phyloP scores from a whole-genome alignment of 169 alveolate species.

The Eimeria sp. region DNA sequence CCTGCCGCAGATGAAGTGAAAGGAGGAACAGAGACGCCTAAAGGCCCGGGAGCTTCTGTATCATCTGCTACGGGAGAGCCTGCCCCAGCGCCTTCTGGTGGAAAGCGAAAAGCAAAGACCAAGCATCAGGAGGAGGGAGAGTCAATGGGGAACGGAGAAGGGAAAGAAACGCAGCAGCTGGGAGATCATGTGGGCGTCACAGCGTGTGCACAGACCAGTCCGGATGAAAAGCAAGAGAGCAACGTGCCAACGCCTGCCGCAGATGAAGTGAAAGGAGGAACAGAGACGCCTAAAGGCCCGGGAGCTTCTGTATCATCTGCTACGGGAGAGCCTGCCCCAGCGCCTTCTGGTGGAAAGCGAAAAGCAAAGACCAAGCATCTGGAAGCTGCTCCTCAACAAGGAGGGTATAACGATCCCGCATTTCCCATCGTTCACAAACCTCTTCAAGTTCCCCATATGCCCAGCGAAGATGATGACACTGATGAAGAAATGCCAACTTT shows the following conservation, averaged over 20 bases:
- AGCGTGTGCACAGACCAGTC: neutral
- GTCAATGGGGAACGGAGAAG: too few relatives aligned
- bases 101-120: constrained; percentile 17
- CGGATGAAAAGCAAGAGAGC: neutral
- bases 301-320: neutral
- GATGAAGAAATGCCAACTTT: neutral
- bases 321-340: neutral
- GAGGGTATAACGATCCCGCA: too few relatives aligned
- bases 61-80: neutral
- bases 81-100: neutral
- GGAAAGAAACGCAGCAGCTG: too few relatives aligned
- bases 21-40: neutral
- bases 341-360: neutral
- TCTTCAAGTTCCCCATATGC: neutral
- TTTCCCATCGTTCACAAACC: too few relatives aligned
- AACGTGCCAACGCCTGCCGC: neutral
- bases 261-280: neutral
- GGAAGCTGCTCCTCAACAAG: neutral
- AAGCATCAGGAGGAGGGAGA: neutral
- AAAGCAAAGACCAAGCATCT: constrained; percentile 16
- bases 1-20: neutral
- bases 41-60: neutral
- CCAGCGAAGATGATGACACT: neutral
- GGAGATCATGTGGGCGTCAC: too few relatives aligned
- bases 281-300: neutral